Percentiles rank a stretch among this genome's conserved stretches.
Evolutionary conservation across 2,329 filamentous ascomycete species (phyloP).

Genomic region (Sporothrix sp.): DNA sequence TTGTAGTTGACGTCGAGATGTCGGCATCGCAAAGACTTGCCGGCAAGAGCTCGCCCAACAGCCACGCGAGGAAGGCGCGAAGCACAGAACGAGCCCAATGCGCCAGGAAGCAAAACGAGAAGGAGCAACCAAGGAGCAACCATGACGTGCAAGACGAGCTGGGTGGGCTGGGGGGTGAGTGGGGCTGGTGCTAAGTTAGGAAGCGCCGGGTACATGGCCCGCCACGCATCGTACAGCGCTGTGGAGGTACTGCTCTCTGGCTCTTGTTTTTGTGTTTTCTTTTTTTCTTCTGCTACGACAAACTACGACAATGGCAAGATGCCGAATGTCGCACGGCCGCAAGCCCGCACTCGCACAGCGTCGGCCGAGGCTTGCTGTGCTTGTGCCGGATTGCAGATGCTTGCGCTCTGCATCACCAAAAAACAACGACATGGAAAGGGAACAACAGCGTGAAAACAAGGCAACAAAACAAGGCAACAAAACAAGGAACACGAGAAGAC

Average conservation of each 20-base stretch:
- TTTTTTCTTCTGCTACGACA: neutral
- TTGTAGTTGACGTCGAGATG: neutral
- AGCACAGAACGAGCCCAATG: neutral
- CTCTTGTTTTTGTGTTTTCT: neutral
- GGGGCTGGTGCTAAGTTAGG: too few relatives aligned
- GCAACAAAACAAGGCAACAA: neutral
- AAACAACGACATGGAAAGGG: too few relatives aligned
- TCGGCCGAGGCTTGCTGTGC: too few relatives aligned
- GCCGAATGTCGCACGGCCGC: too few relatives aligned
- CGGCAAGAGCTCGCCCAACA: too few relatives aligned
- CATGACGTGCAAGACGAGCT: neutral
- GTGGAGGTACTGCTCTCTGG: neutral
- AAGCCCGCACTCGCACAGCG: too few relatives aligned
- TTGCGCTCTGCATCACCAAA: too few relatives aligned
- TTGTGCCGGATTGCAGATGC: too few relatives aligned
- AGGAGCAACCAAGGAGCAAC: neutral
- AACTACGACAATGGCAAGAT: neutral
- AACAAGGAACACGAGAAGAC: neutral
- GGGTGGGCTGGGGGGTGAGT: neutral
- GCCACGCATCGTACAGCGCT: neutral
- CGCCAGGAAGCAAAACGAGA: neutral
- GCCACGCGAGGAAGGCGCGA: slow-evolving; percentile 1
- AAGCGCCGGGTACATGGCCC: neutral
- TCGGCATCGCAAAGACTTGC: too few relatives aligned
- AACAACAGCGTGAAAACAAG: too few relatives aligned